Evolutionary conservation across 2,329 filamentous ascomycete genomes (phyloP), one percentile per base, ranked within the genome.

Genomic region (Pseudopyrenochaeta lycopersici): DNA sequence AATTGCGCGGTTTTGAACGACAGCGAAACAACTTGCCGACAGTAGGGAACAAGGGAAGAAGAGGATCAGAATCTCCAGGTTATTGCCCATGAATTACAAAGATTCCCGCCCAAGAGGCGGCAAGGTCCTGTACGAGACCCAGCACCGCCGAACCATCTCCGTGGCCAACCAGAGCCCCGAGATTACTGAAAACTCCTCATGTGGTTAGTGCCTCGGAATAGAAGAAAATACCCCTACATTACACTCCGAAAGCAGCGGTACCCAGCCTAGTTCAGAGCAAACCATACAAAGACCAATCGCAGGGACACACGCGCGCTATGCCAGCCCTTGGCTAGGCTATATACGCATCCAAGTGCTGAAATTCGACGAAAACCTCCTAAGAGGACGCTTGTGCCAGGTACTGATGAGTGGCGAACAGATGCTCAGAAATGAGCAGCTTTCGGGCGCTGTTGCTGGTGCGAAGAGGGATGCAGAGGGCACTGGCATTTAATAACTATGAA

Each of bases 331-430:
- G n/a, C n/a, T n/a, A n/a, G n/a, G n/a, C n/a, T n/a, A n/a, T n/a
- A n/a, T n/a, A n/a, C n/a, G n/a, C n/a, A n/a, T n/a, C n/a, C n/a
- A n/a, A n/a, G n/a, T n/a, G n/a, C n/a, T n/a, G n/a, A n/a, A n/a
- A n/a, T n/a, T n/a, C n/a, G n/a, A n/a, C n/a, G n/a, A n/a, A n/a
- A n/a, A n/a, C n/a, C n/a, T n/a, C n/a, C n/a, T n/a, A n/a, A n/a
- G n/a, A n/a, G n/a, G n/a, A n/a, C n/a, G 50, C 50, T 59, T 60
- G 42, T n/a, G 36, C 15, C 57, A 63, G 27, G 10, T 49, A 7
- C 21, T 38, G 40, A 60, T 49, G 3, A 48, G 52, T 18, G 44
- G 47, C 11, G 5, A 11, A 11, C 27, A 38, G 46, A 4, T 20
- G 9, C 21, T 35, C 21, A 50, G n/a, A 36, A 17, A 32, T 35